Conservation (phyloP, 441 rosid species). For the Erodium texanum region DNA sequence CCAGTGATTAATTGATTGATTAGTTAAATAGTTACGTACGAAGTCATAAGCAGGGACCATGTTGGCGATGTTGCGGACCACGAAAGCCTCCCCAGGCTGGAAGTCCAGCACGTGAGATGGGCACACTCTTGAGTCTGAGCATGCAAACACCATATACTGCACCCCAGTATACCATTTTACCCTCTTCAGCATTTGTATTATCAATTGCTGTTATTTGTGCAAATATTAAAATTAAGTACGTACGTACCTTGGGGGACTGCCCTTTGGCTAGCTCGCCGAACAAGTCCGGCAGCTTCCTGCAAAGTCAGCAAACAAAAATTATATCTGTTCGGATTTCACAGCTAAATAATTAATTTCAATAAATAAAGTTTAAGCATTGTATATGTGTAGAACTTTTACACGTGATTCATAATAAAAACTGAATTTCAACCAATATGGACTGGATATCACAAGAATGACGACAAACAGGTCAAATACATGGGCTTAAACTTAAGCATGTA, state of each 20-base stretch:
- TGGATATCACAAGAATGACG: too few relatives aligned
- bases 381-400: too few relatives aligned
- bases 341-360: too few relatives aligned
- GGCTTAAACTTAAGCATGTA: too few relatives aligned
- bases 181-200: neutral
- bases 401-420: too few relatives aligned
- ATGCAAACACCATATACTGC: conserved; percentile 96
- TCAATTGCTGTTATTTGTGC: neutral
- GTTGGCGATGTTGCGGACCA: conserved; percentile 90
- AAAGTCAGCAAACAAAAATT: neutral
- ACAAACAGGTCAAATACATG: too few relatives aligned
- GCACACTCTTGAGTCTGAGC: conserved; percentile 95
- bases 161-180: neutral
- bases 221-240: neutral
- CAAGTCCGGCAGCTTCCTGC: conserved; percentile 65
- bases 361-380: too few relatives aligned
- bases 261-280: conserved; percentile 74
- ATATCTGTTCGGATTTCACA: too few relatives aligned
- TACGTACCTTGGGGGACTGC: conserved; percentile 75
- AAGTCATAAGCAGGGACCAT: conserved; percentile 79
- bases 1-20: neutral
- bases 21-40: conserved; percentile 28
- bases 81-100: conserved; percentile 93
- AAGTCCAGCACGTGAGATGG: conserved; percentile 82
- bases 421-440: too few relatives aligned